phyloP scores from a whole-genome alignment of 345 rosid species.

The Salix purpurea region DNA sequence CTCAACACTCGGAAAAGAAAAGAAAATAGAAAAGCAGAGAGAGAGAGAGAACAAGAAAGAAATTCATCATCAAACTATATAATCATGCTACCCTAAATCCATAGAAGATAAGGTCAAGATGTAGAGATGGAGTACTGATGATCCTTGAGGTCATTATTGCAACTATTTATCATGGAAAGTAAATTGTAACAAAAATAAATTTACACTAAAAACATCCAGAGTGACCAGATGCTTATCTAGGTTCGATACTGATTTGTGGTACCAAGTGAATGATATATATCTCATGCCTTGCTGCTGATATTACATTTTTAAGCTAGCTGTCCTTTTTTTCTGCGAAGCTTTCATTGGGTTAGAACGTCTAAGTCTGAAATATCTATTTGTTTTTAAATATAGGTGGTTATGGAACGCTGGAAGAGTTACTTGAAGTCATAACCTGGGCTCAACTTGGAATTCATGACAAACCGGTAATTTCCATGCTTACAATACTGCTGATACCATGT shows the following conservation, averaged over 20 bases:
- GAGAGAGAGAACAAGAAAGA: not conserved
- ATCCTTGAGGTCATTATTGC: not conserved
- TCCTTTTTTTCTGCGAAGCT: not conserved
- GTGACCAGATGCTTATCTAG: not conserved
- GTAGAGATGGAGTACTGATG: conserved; percentile 13
- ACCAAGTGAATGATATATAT: not conserved
- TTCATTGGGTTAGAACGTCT: not conserved
- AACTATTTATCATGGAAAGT: not conserved
- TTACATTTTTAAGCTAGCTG: not conserved
- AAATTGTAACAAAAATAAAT: not conserved
- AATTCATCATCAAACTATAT: conserved; percentile 5
- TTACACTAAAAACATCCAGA: not conserved
- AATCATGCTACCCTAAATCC: not conserved
- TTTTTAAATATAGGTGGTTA: conserved; percentile 62
- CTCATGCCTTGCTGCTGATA: not conserved
- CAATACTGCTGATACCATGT: not conserved
- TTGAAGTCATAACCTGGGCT: conserved; percentile 98
- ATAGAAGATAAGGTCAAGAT: not conserved
- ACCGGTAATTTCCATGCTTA: conserved; percentile 44
- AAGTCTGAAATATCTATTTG: not conserved
- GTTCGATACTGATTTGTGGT: not conserved
- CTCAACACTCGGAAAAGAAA: not conserved
- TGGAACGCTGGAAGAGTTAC: conserved; percentile 96
- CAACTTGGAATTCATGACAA: conserved; percentile 98
- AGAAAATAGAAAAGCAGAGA: not conserved